phyloP scores from a whole-genome alignment of 768 basidiomycete species.

The Russula griseocarnosa region DNA sequence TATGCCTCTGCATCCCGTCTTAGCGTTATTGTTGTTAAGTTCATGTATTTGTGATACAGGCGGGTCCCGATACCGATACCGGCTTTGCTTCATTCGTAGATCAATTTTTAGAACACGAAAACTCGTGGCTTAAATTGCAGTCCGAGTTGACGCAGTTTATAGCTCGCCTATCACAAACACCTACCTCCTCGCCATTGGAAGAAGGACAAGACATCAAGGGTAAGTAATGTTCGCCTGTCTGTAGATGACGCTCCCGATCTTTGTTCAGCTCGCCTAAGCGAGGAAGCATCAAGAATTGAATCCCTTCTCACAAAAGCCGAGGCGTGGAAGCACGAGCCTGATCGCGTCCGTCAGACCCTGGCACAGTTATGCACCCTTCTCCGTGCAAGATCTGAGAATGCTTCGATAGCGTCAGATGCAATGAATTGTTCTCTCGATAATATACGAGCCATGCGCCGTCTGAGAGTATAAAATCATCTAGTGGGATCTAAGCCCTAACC shows the following conservation, averaged over 20 bases:
- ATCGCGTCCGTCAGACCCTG: background rate
- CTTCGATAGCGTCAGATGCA: constrained; percentile 16
- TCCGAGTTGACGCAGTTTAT: constrained; percentile 17
- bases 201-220: constrained; percentile 16
- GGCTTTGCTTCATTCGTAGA: constrained; percentile 17
- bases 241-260: background rate
- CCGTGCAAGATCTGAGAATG: constrained; percentile 19
- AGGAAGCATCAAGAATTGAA: constrained; percentile 9
- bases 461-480: background rate
- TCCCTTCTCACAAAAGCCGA: constrained; percentile 15
- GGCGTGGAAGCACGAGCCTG: background rate
- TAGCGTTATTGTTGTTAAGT: background rate
- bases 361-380: constrained; percentile 16
- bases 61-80: constrained; percentile 1
- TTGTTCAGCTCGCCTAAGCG: constrained; percentile 11
- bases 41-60: constrained; percentile 4
- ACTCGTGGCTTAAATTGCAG: constrained; percentile 15
- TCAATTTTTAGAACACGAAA: constrained; percentile 26
- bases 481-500: constrained; percentile 17
- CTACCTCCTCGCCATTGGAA: constrained; percentile 11
- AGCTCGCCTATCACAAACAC: constrained; percentile 16
- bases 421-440: constrained; percentile 24
- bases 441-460: constrained; percentile 9
- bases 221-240: background rate
- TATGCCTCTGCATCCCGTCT: background rate